phyloP scores from a whole-genome alignment of 1,284 basidiomycete species.

The Exsudoporus floridanus region DNA sequence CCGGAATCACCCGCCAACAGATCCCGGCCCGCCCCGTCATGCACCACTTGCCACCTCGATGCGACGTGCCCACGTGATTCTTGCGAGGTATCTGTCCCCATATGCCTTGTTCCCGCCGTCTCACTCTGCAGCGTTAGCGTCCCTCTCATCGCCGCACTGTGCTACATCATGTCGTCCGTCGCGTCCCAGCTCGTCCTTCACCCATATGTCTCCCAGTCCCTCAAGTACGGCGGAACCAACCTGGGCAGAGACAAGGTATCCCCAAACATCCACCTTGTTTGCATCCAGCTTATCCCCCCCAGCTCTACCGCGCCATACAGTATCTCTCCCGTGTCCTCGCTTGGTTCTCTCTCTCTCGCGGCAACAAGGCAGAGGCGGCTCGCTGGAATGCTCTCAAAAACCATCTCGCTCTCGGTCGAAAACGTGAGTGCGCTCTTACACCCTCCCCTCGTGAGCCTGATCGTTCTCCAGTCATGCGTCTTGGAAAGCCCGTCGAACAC shows the following conservation, averaged over 20 bases:
- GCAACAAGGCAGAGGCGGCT: conserved; percentile 62
- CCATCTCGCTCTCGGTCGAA: conserved; percentile 76
- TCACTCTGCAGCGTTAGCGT: conserved; percentile 1
- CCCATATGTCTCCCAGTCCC: conserved; percentile 70
- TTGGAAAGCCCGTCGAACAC: conserved; percentile 95
- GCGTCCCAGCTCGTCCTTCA: conserved; percentile 83
- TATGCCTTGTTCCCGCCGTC: neutral
- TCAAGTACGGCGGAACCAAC: conserved; percentile 81
- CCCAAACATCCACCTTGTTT: neutral
- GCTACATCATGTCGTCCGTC: conserved; percentile 52
- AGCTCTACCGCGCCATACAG: conserved; percentile 91
- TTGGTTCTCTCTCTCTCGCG: conserved; percentile 72
- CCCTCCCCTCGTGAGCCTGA: neutral
- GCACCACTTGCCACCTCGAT: no score
- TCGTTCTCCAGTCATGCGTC: conserved; percentile 70
- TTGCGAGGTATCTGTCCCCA: conserved; percentile 9
- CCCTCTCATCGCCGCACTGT: conserved; percentile 14
- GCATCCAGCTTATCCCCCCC: neutral
- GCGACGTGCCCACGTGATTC: conserved; percentile 33
- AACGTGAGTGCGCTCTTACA: conserved; percentile 53
- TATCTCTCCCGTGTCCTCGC: conserved; percentile 90
- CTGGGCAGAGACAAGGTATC: conserved; percentile 86
- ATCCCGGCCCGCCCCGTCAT: no score
- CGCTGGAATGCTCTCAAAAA: conserved; percentile 80
- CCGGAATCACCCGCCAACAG: conserved; percentile 32